Evolutionary conservation across 1,139 yeast genomes (phyloP).

Genomic region (Arxiozyma telluris): DNA sequence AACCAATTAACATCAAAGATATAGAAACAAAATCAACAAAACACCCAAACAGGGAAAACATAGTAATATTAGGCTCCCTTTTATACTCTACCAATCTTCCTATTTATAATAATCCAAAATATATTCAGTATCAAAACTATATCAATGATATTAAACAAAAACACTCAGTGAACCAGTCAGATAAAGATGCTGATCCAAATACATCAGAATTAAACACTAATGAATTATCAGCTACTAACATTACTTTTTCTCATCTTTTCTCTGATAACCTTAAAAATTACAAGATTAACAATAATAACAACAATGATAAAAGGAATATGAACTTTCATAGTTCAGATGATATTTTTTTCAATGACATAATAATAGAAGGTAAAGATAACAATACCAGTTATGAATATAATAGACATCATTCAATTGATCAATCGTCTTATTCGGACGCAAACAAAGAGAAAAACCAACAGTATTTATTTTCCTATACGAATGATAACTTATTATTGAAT

Average conservation of each 20-base stretch:
- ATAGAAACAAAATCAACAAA: constrained; percentile 15
- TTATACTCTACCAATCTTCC: not conserved
- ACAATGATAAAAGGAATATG: not conserved
- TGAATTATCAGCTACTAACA: constrained; percentile 1
- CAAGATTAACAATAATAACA: not conserved
- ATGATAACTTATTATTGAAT: not conserved
- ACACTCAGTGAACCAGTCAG: not conserved
- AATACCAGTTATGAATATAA: not conserved
- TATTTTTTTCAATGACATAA: not conserved
- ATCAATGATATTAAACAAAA: not conserved
- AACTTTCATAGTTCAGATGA: not conserved
- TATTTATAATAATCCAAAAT: not conserved
- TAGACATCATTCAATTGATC: not conserved
- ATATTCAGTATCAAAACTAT: not conserved
- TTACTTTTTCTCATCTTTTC: constrained; percentile 5
- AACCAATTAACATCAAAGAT: constrained; percentile 19
- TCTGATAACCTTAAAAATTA: not conserved
- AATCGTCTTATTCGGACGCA: not conserved
- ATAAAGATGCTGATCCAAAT: not conserved
- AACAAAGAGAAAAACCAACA: not conserved
- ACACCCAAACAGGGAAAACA: constrained; percentile 2
- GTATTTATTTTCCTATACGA: not conserved
- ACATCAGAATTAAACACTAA: not conserved
- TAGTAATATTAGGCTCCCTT: constrained; percentile 8
- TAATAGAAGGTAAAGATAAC: not conserved